A percentile compares a stretch with the other conserved stretches of the same genome.
These are phyloP conservation scores for Trichoderma afroharzianum DNA, from an alignment of 2,329 filamentous ascomycete genomes.

Conservation along the genomic window DNA sequence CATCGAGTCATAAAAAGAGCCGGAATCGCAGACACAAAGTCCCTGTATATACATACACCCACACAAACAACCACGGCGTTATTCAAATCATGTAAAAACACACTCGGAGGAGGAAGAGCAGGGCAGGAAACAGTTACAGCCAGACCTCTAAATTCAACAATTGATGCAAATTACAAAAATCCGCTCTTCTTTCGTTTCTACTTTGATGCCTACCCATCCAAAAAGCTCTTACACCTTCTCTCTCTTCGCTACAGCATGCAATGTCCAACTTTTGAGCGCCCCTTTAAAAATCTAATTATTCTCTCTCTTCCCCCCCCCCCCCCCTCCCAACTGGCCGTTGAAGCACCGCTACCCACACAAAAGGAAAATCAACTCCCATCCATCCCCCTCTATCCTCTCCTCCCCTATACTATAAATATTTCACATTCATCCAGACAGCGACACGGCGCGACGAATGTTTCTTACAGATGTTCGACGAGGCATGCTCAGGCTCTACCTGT, in stretches of 20 bases:
- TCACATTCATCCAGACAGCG: conserved; percentile 3
- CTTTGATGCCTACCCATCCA: neutral
- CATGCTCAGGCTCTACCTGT: conserved; percentile 45
- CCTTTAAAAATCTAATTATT: conserved; percentile 1
- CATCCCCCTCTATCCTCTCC: neutral
- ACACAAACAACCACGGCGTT: conserved; percentile 9
- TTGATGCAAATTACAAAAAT: conserved; percentile 2
- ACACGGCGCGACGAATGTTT: neutral
- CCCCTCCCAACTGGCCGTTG: neutral
- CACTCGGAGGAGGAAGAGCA: neutral
- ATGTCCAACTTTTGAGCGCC: conserved; percentile 16
- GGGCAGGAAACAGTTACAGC: neutral
- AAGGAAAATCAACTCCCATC: neutral
- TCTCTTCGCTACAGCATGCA: neutral
- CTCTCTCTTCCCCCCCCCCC: neutral
- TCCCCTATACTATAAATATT: neutral
- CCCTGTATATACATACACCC: conserved; percentile 10
- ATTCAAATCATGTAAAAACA: neutral
- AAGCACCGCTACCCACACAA: neutral
- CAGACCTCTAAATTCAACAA: neutral
- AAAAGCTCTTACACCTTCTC: neutral
- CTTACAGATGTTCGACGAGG: conserved; percentile 16
- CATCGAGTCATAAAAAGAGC: neutral
- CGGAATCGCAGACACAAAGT: neutral
- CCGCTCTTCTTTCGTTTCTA: neutral